A percentile compares a stretch with the other conserved stretches of the same genome.
phyloP scores from a whole-genome alignment of 495 filamentous ascomycete species.

The Penicillium mononematosum region DNA sequence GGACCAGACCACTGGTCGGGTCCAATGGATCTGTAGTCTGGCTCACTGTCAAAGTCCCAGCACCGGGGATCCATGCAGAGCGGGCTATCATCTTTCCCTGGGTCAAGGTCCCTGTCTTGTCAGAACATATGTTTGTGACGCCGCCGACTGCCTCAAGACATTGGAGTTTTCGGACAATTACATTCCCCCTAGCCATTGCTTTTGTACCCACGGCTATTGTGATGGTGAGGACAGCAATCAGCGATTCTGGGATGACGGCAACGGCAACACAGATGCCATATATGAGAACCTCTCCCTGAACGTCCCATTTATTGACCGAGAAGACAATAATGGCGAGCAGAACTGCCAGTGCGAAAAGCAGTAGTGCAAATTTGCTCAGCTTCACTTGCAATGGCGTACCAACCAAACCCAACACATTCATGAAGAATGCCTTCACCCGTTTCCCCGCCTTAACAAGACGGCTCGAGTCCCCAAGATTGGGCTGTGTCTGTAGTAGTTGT shows the following conservation, averaged over 20 bases:
- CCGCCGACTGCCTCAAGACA: conserved; percentile 81
- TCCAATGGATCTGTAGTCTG: conserved; percentile 56
- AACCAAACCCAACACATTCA: conserved; percentile 68
- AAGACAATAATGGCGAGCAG: conserved; percentile 78
- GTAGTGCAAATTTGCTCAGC: conserved; percentile 70
- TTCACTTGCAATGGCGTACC: conserved; percentile 84
- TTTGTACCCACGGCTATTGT: conserved; percentile 71
- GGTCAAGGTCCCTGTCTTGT: conserved; percentile 84
- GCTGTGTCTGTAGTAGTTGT: conserved; percentile 48
- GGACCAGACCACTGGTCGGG: conserved; percentile 63
- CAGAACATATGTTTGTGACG: conserved; percentile 85
- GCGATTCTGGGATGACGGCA: conserved; percentile 70
- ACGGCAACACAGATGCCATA: conserved; percentile 77
- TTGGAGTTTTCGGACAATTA: conserved; percentile 76
- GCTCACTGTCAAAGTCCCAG: conserved; percentile 55
- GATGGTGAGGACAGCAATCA: conserved; percentile 73
- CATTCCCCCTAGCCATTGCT: conserved; percentile 72
- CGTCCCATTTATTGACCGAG: conserved; percentile 68
- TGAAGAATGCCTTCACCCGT: conserved; percentile 54
- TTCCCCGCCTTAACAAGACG: conserved; percentile 60
- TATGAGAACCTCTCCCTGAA: conserved; percentile 70
- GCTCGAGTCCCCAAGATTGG: conserved; percentile 61
- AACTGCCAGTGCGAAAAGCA: conserved; percentile 72
- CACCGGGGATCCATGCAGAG: conserved; percentile 71
- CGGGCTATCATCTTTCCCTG: conserved; percentile 75